Conservation (phyloP, 306 rosid species). For the Rubus parviflorus region DNA sequence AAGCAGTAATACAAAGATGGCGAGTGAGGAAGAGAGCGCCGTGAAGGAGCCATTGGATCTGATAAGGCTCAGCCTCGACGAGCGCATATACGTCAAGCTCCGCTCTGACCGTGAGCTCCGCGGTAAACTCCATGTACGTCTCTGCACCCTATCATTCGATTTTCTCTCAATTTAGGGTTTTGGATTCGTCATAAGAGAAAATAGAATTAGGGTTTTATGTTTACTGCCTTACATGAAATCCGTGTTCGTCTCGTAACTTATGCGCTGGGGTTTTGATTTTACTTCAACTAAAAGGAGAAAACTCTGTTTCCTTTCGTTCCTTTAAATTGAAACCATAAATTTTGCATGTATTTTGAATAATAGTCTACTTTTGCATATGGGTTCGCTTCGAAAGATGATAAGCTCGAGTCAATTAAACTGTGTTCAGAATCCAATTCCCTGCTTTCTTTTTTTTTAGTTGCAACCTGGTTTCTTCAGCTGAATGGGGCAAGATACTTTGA, state of each 20-base stretch:
- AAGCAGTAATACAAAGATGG: constrained; percentile 36
- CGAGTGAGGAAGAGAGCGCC: constrained; percentile 92
- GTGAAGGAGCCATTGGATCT: constrained; percentile 99
- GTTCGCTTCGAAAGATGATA: background rate
- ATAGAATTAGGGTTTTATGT: background rate
- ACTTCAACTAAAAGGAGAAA: background rate
- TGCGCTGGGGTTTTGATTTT: background rate
- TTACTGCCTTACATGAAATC: background rate
- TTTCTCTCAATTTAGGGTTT: constrained; percentile 11
- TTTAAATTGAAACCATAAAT: too few species aligned
- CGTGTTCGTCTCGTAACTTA: background rate
- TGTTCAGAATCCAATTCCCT: background rate
- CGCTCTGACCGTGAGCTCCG: constrained; percentile 97
- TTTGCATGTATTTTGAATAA: background rate
- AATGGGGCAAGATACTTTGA: too few species aligned
- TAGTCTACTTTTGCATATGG: background rate
- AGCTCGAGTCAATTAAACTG: background rate
- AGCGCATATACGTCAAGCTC: constrained; percentile 97
- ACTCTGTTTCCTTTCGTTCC: too few species aligned
- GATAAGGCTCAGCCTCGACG: constrained; percentile 93
- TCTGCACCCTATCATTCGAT: background rate
- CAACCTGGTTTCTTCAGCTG: background rate
- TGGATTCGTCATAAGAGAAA: too few species aligned
- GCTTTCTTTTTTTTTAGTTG: background rate
- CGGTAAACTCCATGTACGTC: constrained; percentile 87